These are phyloP conservation scores for Torulaspora indica DNA, from an alignment of 805 yeast species.

Conservation along the genomic window DNA sequence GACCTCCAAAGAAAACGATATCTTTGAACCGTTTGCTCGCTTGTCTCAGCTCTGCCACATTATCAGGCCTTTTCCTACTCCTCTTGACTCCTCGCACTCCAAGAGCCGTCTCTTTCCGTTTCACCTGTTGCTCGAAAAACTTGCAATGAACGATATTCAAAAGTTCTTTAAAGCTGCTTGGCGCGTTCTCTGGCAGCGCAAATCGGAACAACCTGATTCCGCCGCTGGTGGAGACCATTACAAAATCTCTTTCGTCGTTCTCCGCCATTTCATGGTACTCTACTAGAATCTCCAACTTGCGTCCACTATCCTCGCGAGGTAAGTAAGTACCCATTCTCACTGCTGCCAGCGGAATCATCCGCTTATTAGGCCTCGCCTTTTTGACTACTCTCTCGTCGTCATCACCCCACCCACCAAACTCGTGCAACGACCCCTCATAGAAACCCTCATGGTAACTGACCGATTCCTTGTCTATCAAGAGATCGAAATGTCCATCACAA, in stretches of 20 bases:
- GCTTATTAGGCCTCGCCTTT: background rate
- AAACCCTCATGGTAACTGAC: background rate
- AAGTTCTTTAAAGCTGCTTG: constrained; percentile 3
- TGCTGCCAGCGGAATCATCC: background rate
- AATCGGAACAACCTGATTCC: constrained; percentile 1
- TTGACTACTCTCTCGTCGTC: background rate
- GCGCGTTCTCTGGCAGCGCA: background rate
- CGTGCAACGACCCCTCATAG: background rate
- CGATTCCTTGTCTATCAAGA: background rate
- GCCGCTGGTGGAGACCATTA: background rate
- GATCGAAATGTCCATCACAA: background rate
- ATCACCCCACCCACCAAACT: too few species aligned
- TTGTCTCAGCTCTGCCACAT: constrained; percentile 7
- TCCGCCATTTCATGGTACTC: constrained; percentile 1
- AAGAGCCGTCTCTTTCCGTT: background rate
- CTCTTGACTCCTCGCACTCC: background rate
- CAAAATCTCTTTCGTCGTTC: background rate
- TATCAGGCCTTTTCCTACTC: background rate
- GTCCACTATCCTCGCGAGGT: background rate
- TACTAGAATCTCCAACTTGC: background rate
- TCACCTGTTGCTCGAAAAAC: constrained; percentile 8
- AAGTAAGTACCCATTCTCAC: background rate
- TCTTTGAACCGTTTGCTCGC: constrained; percentile 11
- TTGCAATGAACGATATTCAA: constrained; percentile 10
- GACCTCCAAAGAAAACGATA: constrained; percentile 7